Percentiles rank a stretch among this genome's conserved stretches.
These are phyloP conservation scores for Calonectria henricotiae DNA, from an alignment of 2,329 filamentous ascomycete genomes.

Conservation along the genomic window DNA sequence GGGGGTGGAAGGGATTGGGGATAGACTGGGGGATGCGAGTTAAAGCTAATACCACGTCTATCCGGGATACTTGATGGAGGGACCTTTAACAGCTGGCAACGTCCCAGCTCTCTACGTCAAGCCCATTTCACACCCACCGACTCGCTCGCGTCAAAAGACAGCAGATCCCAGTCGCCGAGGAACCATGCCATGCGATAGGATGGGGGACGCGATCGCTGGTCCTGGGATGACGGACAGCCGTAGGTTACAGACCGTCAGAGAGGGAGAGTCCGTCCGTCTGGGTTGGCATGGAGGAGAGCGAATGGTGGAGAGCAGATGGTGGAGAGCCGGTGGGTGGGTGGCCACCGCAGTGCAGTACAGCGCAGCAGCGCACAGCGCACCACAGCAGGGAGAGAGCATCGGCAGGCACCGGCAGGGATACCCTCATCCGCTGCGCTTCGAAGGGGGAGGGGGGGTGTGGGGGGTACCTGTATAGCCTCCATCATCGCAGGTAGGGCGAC, in stretches of 20 bases:
- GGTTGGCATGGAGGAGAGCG: slow-evolving; percentile 30
- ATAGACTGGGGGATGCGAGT: slow-evolving; percentile 29
- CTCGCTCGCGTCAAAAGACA: slow-evolving; percentile 28
- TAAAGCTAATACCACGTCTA: slow-evolving; percentile 28
- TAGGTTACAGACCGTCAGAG: slow-evolving; percentile 23
- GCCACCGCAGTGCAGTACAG: slow-evolving; percentile 24
- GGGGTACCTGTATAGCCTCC: slow-evolving; percentile 13
- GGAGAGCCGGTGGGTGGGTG: slow-evolving; percentile 14
- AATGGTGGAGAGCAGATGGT: slow-evolving; percentile 16
- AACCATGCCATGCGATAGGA: slow-evolving; percentile 37
- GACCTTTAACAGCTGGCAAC: slow-evolving; percentile 34
- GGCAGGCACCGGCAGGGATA: slow-evolving; percentile 23
- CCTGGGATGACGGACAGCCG: slow-evolving; percentile 24
- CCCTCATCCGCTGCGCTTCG: slow-evolving; percentile 18
- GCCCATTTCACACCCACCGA: slow-evolving; percentile 28
- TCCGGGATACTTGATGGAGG: slow-evolving; percentile 23
- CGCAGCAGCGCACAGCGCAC: slow-evolving; percentile 20
- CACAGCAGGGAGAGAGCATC: slow-evolving; percentile 23
- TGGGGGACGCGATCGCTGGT: slow-evolving; percentile 30
- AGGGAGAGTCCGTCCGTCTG: slow-evolving; percentile 26
- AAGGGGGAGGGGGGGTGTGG: slow-evolving; percentile 4
- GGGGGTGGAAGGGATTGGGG: slow-evolving; percentile 14
- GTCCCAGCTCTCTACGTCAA: slow-evolving; percentile 31
- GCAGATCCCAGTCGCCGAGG: slow-evolving; percentile 30
- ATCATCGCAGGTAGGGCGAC: background rate